These are phyloP conservation scores for Brassica rapa DNA, from an alignment of 345 rosid genomes.

Conservation along the genomic window DNA sequence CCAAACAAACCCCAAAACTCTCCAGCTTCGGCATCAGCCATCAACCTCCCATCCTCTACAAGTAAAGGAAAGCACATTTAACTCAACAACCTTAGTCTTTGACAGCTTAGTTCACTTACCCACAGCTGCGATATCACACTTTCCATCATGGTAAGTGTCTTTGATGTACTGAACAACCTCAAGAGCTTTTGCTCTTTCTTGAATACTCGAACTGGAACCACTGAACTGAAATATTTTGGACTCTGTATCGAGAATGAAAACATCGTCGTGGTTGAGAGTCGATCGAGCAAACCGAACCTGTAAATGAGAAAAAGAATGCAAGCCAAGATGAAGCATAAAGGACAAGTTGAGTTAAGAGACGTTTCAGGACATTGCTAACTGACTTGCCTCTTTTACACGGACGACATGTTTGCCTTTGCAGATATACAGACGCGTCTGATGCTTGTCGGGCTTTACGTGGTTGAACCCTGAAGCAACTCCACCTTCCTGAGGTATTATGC, in stretches of 20 bases:
- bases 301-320: conserved; percentile 29
- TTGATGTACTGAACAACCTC: conserved; percentile 97
- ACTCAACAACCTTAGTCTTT: conserved; percentile 6
- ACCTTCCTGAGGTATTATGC: conserved; percentile 95
- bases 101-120: conserved; percentile 58
- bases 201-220: conserved; percentile 95
- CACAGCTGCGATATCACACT: conserved; percentile 88
- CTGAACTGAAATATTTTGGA: conserved; percentile 91
- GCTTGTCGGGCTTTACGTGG: conserved; percentile 73
- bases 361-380: not conserved
- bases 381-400: conserved; percentile 90
- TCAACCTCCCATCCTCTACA: conserved; percentile 93
- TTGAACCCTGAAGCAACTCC: conserved; percentile 89
- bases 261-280: conserved; percentile 92
- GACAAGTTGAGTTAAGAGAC: not conserved
- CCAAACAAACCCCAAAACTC: conserved; percentile 98
- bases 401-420: conserved; percentile 95
- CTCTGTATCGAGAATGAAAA: conserved; percentile 91
- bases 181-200: conserved; percentile 98
- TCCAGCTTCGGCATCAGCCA: conserved; percentile 99
- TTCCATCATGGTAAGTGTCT: conserved; percentile 94
- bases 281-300: conserved; percentile 95
- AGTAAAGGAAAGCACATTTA: conserved; percentile 27
- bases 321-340: conserved; percentile 7
- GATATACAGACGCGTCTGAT: conserved; percentile 78